Conservation (phyloP, 768 basidiomycete species). For the Clavaria fumosa region DNA sequence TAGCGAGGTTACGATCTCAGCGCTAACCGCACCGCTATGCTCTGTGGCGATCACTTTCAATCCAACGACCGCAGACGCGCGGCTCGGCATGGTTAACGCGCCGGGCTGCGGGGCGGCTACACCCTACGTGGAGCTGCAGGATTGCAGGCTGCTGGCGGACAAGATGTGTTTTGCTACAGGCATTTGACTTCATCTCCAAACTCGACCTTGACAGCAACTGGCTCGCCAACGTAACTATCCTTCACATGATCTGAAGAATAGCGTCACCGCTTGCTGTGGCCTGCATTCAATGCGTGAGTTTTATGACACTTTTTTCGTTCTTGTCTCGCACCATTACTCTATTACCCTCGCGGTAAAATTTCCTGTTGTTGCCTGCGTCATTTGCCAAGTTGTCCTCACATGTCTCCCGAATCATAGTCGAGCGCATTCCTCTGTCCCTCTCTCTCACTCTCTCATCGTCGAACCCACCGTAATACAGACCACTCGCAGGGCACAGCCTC, state of each 20-base stretch:
- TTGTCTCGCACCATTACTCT: no score
- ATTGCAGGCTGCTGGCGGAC: no score
- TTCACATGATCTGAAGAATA: conserved; percentile 25
- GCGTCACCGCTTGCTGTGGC: conserved; percentile 35
- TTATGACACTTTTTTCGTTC: no score
- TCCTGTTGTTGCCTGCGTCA: conserved; percentile 16
- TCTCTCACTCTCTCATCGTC: conserved; percentile 1
- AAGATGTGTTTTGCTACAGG: conserved; percentile 41
- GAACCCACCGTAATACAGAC: conserved; percentile 19
- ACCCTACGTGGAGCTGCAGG: conserved; percentile 20
- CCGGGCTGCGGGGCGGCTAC: conserved; percentile 21
- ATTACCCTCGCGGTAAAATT: not conserved
- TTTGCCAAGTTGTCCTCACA: conserved; percentile 34
- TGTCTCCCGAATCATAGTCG: conserved; percentile 36
- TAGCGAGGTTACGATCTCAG: conserved; percentile 26
- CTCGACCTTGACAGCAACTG: conserved; percentile 29
- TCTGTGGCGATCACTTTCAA: conserved; percentile 22
- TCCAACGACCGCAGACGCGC: conserved; percentile 19
- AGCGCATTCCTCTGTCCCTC: conserved; percentile 33
- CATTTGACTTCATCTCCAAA: conserved; percentile 27
- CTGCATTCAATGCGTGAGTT: conserved; percentile 43
- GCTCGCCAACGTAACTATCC: conserved; percentile 22
- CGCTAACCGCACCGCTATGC: conserved; percentile 37
- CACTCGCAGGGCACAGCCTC: conserved; percentile 36
- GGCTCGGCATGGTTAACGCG: conserved; percentile 33